A percentile compares a stretch with the other conserved stretches of the same genome.
Evolutionary conservation across 768 basidiomycete genomes (phyloP).

Genomic region (Udeniomyces megalosporus): DNA sequence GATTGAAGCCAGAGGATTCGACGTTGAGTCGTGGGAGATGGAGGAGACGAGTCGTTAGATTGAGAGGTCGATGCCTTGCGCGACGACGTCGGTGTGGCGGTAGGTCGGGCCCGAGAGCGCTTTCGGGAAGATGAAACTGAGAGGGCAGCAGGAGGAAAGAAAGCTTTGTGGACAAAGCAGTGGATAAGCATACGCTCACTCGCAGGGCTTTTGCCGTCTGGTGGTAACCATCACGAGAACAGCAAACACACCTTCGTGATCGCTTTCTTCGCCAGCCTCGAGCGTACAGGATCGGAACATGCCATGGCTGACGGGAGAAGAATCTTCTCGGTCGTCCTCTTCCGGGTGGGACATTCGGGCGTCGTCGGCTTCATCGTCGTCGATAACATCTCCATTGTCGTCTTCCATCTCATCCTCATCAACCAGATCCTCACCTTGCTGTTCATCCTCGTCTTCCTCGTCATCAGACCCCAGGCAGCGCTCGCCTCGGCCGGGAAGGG

Average conservation of each 20-base stretch:
- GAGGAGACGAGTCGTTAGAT: neutral
- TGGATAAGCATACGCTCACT: neutral
- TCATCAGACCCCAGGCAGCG: neutral
- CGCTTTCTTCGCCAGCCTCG: neutral
- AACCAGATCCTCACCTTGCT: neutral
- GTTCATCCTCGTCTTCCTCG: neutral
- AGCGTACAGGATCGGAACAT: neutral
- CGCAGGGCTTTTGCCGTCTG: neutral
- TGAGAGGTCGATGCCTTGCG: neutral
- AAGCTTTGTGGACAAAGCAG: neutral
- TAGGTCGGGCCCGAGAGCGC: neutral
- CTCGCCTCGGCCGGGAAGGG: conserved; percentile 54
- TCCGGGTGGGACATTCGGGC: too few species aligned
- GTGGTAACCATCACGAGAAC: too few species aligned
- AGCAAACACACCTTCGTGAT: neutral
- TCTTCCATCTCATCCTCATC: neutral
- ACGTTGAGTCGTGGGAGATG: neutral
- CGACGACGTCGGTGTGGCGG: neutral
- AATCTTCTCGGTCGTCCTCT: neutral
- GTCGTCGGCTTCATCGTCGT: neutral
- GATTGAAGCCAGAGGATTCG: conserved; percentile 4
- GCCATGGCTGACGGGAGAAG: neutral
- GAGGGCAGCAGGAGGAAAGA: neutral
- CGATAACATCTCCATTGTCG: neutral
- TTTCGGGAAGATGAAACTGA: neutral